Evolutionary conservation across 352 stramenopile genomes (phyloP).

Genomic region (Phytophthora idaei): DNA sequence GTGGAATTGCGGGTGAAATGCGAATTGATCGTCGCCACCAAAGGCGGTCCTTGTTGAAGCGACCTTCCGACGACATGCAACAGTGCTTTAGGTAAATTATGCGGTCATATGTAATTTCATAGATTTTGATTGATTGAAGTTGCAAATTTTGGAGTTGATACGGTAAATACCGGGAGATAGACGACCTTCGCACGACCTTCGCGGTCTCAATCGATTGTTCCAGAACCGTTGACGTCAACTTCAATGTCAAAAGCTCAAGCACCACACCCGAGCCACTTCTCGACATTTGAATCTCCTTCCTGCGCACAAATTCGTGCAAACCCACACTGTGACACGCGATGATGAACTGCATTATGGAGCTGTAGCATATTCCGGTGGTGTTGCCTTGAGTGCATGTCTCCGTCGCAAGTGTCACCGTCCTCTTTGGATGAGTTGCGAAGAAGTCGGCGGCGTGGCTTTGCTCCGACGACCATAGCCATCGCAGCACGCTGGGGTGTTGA

Average conservation of each 20-base stretch:
- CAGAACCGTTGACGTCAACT: slow-evolving; percentile 27
- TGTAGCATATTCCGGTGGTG: no score
- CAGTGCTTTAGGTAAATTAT: slow-evolving; percentile 1
- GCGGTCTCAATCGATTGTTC: slow-evolving; percentile 33
- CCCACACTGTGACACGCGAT: no score
- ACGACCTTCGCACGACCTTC: slow-evolving; percentile 8
- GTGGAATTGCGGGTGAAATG: slow-evolving; percentile 33
- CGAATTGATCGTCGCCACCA: slow-evolving; percentile 29
- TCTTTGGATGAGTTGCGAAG: no score
- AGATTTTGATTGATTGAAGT: neutral
- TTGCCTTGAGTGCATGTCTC: no score
- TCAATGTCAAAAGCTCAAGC: slow-evolving; percentile 9
- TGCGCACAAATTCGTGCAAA: no score
- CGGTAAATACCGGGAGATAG: neutral
- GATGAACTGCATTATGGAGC: no score
- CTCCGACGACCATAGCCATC: no score
- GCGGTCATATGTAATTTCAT: slow-evolving; percentile 5
- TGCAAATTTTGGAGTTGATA: neutral
- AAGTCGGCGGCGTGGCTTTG: no score
- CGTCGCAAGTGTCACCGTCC: no score
- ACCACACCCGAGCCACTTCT: no score
- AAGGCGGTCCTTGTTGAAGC: slow-evolving; percentile 14
- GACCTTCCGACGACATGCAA: slow-evolving; percentile 24
- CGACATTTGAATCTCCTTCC: neutral
- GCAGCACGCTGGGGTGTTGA: no score